These are phyloP conservation scores for Cercospora sp. DNA, from an alignment of 2,329 filamentous ascomycete genomes.

Conservation along the genomic window DNA sequence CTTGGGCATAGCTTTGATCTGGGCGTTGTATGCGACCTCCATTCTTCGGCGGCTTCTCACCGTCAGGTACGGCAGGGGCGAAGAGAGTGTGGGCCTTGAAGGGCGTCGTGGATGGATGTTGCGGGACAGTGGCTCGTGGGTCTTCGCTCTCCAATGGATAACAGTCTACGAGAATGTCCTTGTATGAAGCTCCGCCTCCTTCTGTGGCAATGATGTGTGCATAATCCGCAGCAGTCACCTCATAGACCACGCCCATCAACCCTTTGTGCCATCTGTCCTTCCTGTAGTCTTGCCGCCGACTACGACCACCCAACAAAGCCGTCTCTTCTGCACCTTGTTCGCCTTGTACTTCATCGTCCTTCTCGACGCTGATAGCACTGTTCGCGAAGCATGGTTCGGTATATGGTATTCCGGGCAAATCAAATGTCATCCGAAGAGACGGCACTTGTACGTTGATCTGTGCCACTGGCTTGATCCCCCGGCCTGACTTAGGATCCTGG, in stretches of 20 bases:
- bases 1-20: conserved; percentile 72
- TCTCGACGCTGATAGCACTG: conserved; percentile 59
- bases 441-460: conserved; percentile 81
- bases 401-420: conserved; percentile 83
- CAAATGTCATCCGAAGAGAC: conserved; percentile 74
- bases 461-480: conserved; percentile 79
- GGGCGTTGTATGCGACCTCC: conserved; percentile 57
- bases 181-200: conserved; percentile 81
- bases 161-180: conserved; percentile 79
- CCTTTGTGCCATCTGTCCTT: conserved; percentile 70
- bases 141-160: conserved; percentile 61
- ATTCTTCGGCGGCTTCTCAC: conserved; percentile 37
- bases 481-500: conserved; percentile 55
- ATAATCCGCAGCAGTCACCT: conserved; percentile 82
- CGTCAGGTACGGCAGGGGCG: conserved; percentile 53
- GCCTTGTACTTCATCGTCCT: conserved; percentile 29
- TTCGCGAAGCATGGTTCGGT: conserved; percentile 91
- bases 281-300: conserved; percentile 43
- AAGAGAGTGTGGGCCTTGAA: conserved; percentile 87
- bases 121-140: conserved; percentile 60
- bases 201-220: conserved; percentile 85
- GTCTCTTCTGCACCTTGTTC: conserved; percentile 36
- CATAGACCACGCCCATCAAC: conserved; percentile 90
- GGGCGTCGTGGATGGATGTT: conserved; percentile 60
- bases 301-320: conserved; percentile 29